Percentiles rank a stretch among this genome's conserved stretches.
Conservation (phyloP, 352 stramenopile species). For the Aphanomyces euteiches region DNA sequence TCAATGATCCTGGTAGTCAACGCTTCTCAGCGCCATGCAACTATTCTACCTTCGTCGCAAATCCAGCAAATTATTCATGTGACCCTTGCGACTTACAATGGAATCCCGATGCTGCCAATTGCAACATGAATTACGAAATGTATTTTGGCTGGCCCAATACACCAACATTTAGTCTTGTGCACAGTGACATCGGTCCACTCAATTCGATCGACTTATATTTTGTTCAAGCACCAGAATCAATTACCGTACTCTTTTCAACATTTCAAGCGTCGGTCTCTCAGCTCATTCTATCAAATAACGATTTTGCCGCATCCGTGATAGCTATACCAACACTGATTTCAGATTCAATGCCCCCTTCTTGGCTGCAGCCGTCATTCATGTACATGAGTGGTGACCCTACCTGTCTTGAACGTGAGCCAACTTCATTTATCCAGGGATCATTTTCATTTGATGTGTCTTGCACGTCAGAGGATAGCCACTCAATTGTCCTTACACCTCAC, state of each 20-base stretch:
- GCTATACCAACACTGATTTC: background rate
- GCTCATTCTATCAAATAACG: background rate
- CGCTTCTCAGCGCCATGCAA: constrained; percentile 6
- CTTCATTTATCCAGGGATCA: background rate
- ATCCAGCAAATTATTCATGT: background rate
- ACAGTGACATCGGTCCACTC: constrained; percentile 16
- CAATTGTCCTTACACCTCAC: background rate
- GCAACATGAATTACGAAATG: background rate
- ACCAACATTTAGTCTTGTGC: background rate
- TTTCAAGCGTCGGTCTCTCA: background rate
- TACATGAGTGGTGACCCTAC: constrained; percentile 5
- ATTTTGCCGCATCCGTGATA: background rate
- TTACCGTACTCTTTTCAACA: background rate
- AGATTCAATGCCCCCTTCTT: background rate
- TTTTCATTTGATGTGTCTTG: background rate
- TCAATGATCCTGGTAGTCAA: background rate
- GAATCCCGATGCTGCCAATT: background rate
- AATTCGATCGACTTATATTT: constrained; percentile 21
- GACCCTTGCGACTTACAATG: background rate
- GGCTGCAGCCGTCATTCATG: background rate
- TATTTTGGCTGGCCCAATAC: background rate
- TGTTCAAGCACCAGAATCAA: background rate
- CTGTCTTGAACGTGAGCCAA: background rate
- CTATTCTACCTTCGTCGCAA: background rate
- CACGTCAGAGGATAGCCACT: background rate